Percentiles rank a stretch among this genome's conserved stretches.
phyloP scores from a whole-genome alignment of 768 basidiomycete genomes.

The Trametes punicea region DNA sequence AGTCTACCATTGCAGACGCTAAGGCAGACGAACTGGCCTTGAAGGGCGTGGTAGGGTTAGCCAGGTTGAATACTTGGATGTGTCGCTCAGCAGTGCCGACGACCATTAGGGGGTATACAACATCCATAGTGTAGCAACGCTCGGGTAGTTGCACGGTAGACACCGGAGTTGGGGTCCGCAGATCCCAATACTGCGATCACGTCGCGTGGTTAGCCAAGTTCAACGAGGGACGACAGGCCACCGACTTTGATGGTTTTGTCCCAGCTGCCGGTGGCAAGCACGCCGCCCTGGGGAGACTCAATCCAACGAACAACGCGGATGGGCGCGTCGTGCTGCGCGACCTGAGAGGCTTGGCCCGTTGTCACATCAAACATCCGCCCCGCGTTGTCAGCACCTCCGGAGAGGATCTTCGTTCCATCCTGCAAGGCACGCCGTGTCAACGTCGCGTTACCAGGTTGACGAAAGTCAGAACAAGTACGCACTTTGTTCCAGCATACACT shows the following conservation, averaged over 20 bases:
- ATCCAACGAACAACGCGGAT: constrained; percentile 82
- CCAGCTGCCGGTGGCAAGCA: constrained; percentile 94
- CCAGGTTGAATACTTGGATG: constrained; percentile 85
- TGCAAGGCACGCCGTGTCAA: constrained; percentile 29
- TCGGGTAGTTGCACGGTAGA: constrained; percentile 83
- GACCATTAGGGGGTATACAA: constrained; percentile 79
- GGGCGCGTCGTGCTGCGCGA: constrained; percentile 89
- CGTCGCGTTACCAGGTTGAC: background rate
- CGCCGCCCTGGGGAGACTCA: constrained; percentile 67
- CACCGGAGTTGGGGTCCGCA: constrained; percentile 71
- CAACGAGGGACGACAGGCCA: background rate
- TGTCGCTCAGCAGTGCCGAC: constrained; percentile 93
- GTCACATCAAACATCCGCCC: constrained; percentile 90
- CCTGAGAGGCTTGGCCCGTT: constrained; percentile 76
- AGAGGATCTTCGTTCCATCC: constrained; percentile 90
- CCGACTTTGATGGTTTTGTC: constrained; percentile 94
- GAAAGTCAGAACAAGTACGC: constrained; percentile 23
- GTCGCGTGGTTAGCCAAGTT: background rate
- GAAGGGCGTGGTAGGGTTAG: constrained; percentile 73
- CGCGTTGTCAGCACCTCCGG: constrained; percentile 92
- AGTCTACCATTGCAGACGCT: background rate
- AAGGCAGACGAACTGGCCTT: constrained; percentile 44
- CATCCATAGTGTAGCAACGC: constrained; percentile 85
- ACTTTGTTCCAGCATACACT: constrained; percentile 92
- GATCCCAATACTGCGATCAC: constrained; percentile 81